Evolutionary conservation across 768 basidiomycete species (phyloP).

Genomic region (Chalciporus piperatus): DNA sequence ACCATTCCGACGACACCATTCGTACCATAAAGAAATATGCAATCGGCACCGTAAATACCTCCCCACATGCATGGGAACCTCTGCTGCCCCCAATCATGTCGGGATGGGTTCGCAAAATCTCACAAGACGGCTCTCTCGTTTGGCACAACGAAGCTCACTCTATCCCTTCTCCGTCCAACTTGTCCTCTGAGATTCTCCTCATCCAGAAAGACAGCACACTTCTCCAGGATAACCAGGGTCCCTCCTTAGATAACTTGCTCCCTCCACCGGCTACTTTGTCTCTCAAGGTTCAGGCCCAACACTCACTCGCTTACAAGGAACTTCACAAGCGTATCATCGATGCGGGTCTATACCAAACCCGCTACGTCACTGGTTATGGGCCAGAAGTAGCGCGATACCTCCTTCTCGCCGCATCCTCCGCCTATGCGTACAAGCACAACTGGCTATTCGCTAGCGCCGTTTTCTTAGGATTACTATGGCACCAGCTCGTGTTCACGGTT

Average conservation of each 20-base stretch:
- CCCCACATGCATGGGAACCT: conserved; percentile 61
- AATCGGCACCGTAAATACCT: conserved; percentile 62
- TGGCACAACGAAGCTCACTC: conserved; percentile 68
- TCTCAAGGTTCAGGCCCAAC: conserved; percentile 54
- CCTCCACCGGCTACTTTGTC: conserved; percentile 56
- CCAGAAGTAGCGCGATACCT: conserved; percentile 82
- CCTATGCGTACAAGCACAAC: conserved; percentile 54
- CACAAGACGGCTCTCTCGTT: conserved; percentile 38
- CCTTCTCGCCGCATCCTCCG: conserved; percentile 57
- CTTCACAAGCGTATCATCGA: conserved; percentile 72
- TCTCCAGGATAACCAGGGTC: conserved; percentile 34
- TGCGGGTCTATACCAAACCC: conserved; percentile 84
- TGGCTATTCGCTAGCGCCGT: conserved; percentile 77
- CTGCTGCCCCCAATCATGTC: conserved; percentile 83
- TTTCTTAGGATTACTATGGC: conserved; percentile 88
- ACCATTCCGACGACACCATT: conserved; percentile 55
- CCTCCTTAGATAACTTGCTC: conserved; percentile 43
- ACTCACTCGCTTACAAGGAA: conserved; percentile 75
- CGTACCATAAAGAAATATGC: conserved; percentile 45
- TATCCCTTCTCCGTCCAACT: conserved; percentile 32
- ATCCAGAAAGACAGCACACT: conserved; percentile 40
- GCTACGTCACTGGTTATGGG: conserved; percentile 84
- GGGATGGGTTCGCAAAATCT: conserved; percentile 71
- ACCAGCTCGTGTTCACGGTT: conserved; percentile 88
- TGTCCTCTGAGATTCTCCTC: conserved; percentile 61